Evolutionary conservation across 1,284 basidiomycete species (phyloP).

Genomic region (Macrocystidia cucumis): DNA sequence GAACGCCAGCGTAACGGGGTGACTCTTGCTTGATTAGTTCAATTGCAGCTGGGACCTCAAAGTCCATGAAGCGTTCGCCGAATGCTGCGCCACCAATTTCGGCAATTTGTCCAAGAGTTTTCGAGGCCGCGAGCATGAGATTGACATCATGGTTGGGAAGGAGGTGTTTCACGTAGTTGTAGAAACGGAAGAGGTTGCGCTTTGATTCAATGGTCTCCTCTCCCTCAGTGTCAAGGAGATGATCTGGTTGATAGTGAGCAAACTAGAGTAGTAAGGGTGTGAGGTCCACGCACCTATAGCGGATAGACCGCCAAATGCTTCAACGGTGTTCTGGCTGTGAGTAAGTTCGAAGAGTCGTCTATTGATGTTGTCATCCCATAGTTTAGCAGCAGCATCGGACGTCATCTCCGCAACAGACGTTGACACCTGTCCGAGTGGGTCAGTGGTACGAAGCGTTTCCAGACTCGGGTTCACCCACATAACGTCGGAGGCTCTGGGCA

Average conservation of each 20-base stretch:
- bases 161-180: slow-evolving; percentile 86
- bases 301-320: slow-evolving; percentile 76
- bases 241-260: slow-evolving; percentile 36
- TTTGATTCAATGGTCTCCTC: slow-evolving; percentile 74
- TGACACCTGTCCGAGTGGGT: slow-evolving; percentile 59
- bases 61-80: slow-evolving; percentile 84
- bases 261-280: slow-evolving; percentile 11
- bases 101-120: slow-evolving; percentile 78
- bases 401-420: slow-evolving; percentile 70
- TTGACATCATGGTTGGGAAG: slow-evolving; percentile 79
- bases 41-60: slow-evolving; percentile 77
- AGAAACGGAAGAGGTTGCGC: slow-evolving; percentile 77
- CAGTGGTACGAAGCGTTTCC: too few relatives aligned
- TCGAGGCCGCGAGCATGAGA: slow-evolving; percentile 86
- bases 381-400: slow-evolving; percentile 65
- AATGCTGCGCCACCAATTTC: slow-evolving; percentile 76
- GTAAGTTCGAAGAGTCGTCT: slow-evolving; percentile 76
- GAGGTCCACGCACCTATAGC: slow-evolving; percentile 61
- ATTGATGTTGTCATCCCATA: slow-evolving; percentile 81
- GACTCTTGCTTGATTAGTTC: slow-evolving; percentile 72
- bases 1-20: slow-evolving; percentile 76
- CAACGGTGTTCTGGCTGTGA: slow-evolving; percentile 67
- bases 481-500: slow-evolving; percentile 62
- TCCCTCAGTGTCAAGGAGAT: slow-evolving; percentile 61
- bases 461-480: too few relatives aligned